Conservation (phyloP, 306 rosid genomes). For the Glycine soja region DNA sequence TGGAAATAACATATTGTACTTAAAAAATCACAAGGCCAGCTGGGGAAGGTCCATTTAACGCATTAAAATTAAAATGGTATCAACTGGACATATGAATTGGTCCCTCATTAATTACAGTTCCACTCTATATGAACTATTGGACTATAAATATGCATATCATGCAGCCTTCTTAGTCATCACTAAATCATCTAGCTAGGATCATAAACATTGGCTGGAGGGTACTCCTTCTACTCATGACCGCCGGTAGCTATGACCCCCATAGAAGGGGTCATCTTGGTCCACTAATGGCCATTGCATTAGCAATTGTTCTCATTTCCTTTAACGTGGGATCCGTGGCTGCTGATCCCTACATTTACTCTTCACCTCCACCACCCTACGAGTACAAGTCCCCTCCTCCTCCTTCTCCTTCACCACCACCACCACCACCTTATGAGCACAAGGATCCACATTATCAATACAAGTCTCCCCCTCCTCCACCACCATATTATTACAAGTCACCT, state of each 20-base stretch:
- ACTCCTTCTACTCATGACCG: constrained; percentile 4
- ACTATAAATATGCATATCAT: constrained; percentile 47
- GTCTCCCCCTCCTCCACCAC: background rate
- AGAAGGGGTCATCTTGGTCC: constrained; percentile 57
- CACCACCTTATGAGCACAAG: background rate
- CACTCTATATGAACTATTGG: background rate
- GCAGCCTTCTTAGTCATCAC: constrained; percentile 17
- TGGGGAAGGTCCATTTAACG: constrained; percentile 37
- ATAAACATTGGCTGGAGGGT: background rate
- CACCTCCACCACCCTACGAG: constrained; percentile 26
- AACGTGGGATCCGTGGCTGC: constrained; percentile 63
- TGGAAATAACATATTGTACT: background rate
- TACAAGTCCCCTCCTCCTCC: constrained; percentile 19
- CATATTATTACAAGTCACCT: too few relatives aligned
- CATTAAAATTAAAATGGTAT: constrained; percentile 22
- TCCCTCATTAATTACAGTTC: constrained; percentile 43
- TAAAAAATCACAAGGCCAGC: constrained; percentile 45
- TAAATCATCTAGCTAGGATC: background rate
- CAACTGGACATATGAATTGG: constrained; percentile 35
- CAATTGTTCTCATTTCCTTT: constrained; percentile 51
- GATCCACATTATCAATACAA: background rate
- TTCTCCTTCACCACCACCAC: background rate
- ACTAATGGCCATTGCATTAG: constrained; percentile 54
- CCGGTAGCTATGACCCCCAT: constrained; percentile 57
- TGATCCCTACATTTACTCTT: constrained; percentile 44